phyloP scores from a whole-genome alignment of 225 moss, liverwort and hornwort genomes.

The Polytrichum formosum region DNA sequence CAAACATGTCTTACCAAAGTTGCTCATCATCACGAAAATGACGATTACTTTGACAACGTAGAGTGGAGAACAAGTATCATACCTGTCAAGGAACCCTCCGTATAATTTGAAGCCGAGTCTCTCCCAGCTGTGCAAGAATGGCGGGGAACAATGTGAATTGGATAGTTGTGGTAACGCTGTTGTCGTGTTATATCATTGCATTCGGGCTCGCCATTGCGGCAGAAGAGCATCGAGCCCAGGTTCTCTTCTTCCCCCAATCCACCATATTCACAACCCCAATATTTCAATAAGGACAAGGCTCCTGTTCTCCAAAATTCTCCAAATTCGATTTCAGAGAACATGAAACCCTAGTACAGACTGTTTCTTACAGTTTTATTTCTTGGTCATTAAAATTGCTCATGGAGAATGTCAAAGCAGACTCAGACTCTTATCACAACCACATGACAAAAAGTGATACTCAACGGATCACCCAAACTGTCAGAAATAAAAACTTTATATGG shows the following conservation, averaged over 20 bases:
- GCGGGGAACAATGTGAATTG: constrained; percentile 57
- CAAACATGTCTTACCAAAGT: too few species aligned
- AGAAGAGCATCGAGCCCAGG: constrained; percentile 70
- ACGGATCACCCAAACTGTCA: too few species aligned
- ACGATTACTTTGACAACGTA: too few species aligned
- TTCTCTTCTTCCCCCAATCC: constrained; percentile 7
- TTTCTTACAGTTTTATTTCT: not conserved
- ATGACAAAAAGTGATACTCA: too few species aligned
- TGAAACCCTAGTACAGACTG: not conserved
- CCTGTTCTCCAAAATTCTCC: not conserved
- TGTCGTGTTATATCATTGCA: constrained; percentile 57
- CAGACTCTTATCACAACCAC: too few species aligned
- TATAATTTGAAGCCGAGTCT: not conserved
- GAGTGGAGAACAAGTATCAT: too few species aligned
- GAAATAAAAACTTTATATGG: too few species aligned
- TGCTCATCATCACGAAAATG: too few species aligned
- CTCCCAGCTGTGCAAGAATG: constrained; percentile 10
- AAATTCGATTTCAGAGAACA: not conserved
- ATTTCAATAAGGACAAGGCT: too few species aligned
- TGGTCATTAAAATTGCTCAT: too few species aligned
- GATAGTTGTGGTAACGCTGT: constrained; percentile 45
- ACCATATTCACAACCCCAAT: not conserved
- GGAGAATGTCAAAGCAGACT: too few species aligned
- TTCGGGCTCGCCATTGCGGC: constrained; percentile 66
- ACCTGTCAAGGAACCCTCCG: constrained; percentile 7